phyloP scores from a whole-genome alignment of 495 filamentous ascomycete genomes.

The Lasiosphaeris hirsuta region DNA sequence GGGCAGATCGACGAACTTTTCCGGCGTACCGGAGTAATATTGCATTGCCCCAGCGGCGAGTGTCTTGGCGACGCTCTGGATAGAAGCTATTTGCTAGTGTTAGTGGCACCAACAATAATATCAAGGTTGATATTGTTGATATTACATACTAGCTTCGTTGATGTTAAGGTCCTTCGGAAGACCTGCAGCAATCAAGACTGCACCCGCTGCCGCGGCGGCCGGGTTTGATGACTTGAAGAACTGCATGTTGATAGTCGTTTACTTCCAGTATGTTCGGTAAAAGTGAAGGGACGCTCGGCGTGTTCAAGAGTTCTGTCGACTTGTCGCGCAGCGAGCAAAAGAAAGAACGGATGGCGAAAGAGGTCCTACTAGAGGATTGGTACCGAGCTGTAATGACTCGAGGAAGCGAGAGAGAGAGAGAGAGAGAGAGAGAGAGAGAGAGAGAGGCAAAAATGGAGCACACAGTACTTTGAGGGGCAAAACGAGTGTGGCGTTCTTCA shows the following conservation, averaged over 20 bases:
- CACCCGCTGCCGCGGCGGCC: slow-evolving; percentile 24
- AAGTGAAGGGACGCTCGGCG: neutral
- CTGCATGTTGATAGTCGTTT: slow-evolving; percentile 18
- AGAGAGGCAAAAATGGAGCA: neutral
- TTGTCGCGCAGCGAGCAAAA: slow-evolving; percentile 30
- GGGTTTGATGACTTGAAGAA: slow-evolving; percentile 32
- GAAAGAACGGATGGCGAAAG: slow-evolving; percentile 1
- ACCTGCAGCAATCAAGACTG: slow-evolving; percentile 28
- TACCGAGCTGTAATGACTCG: slow-evolving; percentile 2
- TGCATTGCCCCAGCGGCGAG: slow-evolving; percentile 53
- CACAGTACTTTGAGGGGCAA: neutral
- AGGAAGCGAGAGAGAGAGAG: neutral
- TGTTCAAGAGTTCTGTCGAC: neutral
- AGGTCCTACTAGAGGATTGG: slow-evolving; percentile 8
- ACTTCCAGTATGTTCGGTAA: neutral
- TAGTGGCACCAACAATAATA: slow-evolving; percentile 11
- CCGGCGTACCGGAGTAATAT: slow-evolving; percentile 63
- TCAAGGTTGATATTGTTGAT: neutral
- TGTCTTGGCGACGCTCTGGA: slow-evolving; percentile 46
- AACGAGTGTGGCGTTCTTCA: neutral
- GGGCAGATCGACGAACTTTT: slow-evolving; percentile 62
- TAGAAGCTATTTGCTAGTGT: slow-evolving; percentile 39
- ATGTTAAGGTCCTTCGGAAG: slow-evolving; percentile 44
- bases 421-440: neutral
- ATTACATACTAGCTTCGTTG: slow-evolving; percentile 35